Evolutionary conservation across 2,329 filamentous ascomycete genomes (phyloP), one percentile per base, ranked within the genome.

Genomic region (Xylaria arbuscula): DNA sequence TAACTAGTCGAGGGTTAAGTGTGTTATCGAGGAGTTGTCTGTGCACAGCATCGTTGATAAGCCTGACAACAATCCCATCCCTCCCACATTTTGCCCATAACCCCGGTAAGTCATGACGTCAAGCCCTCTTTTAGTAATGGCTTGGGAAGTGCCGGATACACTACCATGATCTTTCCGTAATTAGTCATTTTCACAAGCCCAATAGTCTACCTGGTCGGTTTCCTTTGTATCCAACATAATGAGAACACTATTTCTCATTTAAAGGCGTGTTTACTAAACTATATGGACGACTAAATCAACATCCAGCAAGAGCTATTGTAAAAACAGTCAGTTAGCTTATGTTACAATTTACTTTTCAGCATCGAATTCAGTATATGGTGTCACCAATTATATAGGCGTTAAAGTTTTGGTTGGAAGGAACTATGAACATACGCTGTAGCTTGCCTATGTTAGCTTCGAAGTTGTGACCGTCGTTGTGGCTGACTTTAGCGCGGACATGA

Each of bases 21-120:
- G 28, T 28, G 28, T 28, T 28, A 34, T 10, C 11, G 19, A 32
- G 28, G 28, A 54, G 11, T 54, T 19, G 8, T 36, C 42, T 48
- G 19, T 13, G 40, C 36, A 17, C 7, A 36, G 53, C 48, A 6
- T 15, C 32, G 9, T 6, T 28, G 7, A 61, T 2, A 32, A 24
- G 40, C 19, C 45, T n/a, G n/a, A 38, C 32, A 5, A 38, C 7
- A 34, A 45, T 45, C 13, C 40, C 40, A 45, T 45, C 15, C 40
- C 40, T 45, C 40, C 48, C 8, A 19, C 32, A 38, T n/a, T 40
- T 13, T 40, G 19, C 34, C 32, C 22, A 19, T 45, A 45, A 45
- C 34, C 57, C 57, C 19, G n/a, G 53, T 22, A 54, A 47, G 40
- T 8, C 53, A 48, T 68, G 66, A 68, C 66, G 55, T 68, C 61